A percentile compares a stretch with the other conserved stretches of the same genome.
Conservation (phyloP, 2,329 filamentous ascomycete species). For the Parastagonospora nodorum region DNA sequence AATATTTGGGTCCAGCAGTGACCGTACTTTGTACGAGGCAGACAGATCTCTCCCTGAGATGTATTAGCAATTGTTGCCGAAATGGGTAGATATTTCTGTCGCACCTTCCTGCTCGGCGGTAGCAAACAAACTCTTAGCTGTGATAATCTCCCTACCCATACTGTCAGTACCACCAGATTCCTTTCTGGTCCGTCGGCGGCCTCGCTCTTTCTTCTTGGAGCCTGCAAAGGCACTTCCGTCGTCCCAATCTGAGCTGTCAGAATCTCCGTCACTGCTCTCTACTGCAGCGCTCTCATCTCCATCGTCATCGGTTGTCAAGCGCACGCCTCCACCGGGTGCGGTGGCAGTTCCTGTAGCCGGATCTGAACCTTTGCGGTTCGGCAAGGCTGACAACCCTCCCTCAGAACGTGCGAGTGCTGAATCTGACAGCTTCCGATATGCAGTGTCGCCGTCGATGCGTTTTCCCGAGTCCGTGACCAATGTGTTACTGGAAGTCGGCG, state of each 20-base stretch:
- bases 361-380: slow-evolving; percentile 55
- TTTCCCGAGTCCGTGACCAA: slow-evolving; percentile 65
- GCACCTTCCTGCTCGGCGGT: slow-evolving; percentile 80
- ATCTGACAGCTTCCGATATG: slow-evolving; percentile 74
- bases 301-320: slow-evolving; percentile 57
- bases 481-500: slow-evolving; percentile 46
- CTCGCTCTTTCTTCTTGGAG: slow-evolving; percentile 43
- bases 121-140: slow-evolving; percentile 67
- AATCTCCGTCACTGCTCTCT: slow-evolving; percentile 69
- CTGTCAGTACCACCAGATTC: slow-evolving; percentile 42
- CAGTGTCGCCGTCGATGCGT: slow-evolving; percentile 69
- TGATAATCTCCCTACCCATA: slow-evolving; percentile 44
- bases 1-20: slow-evolving; percentile 70
- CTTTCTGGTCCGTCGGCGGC: slow-evolving; percentile 45
- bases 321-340: slow-evolving; percentile 56
- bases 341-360: slow-evolving; percentile 47
- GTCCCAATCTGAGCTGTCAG: slow-evolving; percentile 65
- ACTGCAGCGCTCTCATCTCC: slow-evolving; percentile 63
- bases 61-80: slow-evolving; percentile 13
- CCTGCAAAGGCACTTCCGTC: slow-evolving; percentile 55
- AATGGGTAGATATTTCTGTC: slow-evolving; percentile 31
- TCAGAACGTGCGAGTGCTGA: slow-evolving; percentile 68
- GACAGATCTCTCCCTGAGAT: slow-evolving; percentile 53
- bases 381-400: slow-evolving; percentile 65
- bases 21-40: slow-evolving; percentile 63